These are phyloP conservation scores for Aspergillus sp. DNA, from an alignment of 2,329 filamentous ascomycete species.

Conservation along the genomic window DNA sequence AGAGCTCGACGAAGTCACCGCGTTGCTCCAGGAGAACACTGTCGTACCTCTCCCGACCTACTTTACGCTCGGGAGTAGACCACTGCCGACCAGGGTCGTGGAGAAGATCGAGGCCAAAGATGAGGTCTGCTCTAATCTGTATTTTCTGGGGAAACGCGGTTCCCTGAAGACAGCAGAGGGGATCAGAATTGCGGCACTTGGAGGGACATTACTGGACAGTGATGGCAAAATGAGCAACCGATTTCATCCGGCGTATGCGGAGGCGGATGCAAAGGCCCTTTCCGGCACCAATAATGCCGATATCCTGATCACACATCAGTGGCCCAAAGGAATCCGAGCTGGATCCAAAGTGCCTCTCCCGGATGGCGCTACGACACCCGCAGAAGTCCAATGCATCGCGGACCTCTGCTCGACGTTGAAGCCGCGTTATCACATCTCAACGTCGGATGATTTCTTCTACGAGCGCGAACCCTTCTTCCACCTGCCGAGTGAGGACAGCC, in stretches of 20 bases:
- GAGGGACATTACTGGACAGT: constrained; percentile 57
- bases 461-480: constrained; percentile 92
- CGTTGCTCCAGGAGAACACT: constrained; percentile 65
- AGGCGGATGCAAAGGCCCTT: constrained; percentile 66
- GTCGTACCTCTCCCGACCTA: constrained; percentile 75
- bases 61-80: constrained; percentile 68
- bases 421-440: constrained; percentile 84
- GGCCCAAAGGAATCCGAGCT: constrained; percentile 66
- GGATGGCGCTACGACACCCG: constrained; percentile 44
- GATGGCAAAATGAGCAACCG: constrained; percentile 48
- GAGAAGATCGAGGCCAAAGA: constrained; percentile 65
- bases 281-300: constrained; percentile 71
- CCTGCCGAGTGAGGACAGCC: constrained; percentile 42
- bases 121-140: constrained; percentile 80
- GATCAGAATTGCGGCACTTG: constrained; percentile 76
- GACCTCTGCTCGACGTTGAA: constrained; percentile 71
- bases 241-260: constrained; percentile 68
- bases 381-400: constrained; percentile 59
- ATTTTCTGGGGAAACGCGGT: constrained; percentile 79
- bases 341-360: constrained; percentile 59
- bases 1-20: constrained; percentile 53
- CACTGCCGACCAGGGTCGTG: constrained; percentile 63
- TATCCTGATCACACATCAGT: constrained; percentile 77
- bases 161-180: constrained; percentile 85
- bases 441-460: constrained; percentile 64